Conservation (phyloP, 1,284 basidiomycete genomes). For the Pseudozyma sp. region DNA sequence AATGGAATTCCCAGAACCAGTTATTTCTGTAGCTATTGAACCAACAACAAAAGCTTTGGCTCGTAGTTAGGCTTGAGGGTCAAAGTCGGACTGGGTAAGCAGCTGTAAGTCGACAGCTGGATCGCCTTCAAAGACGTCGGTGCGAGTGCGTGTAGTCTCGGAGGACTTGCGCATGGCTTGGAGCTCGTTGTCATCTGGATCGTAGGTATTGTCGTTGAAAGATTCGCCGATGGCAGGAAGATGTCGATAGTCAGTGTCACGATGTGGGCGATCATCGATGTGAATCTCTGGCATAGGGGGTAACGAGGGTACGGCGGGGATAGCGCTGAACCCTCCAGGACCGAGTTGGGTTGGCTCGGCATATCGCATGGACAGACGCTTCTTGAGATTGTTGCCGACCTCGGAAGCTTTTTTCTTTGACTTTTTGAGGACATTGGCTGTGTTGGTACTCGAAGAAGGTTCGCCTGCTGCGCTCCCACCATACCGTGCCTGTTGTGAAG, state of each 20-base stretch:
- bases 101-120: constrained; percentile 58
- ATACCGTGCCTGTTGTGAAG: constrained; percentile 8
- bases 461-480: background rate
- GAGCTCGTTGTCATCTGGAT: constrained; percentile 33
- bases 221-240: constrained; percentile 39
- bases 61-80: constrained; percentile 61
- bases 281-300: constrained; percentile 41
- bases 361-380: constrained; percentile 67
- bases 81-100: constrained; percentile 60
- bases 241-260: constrained; percentile 5
- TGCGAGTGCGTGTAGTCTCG: constrained; percentile 20
- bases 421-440: constrained; percentile 36
- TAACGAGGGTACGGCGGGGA: constrained; percentile 42
- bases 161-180: constrained; percentile 30
- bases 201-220: constrained; percentile 34
- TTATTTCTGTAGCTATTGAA: too few species aligned
- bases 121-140: constrained; percentile 42
- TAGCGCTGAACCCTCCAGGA: constrained; percentile 52
- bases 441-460: constrained; percentile 3
- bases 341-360: constrained; percentile 60
- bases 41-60: too few species aligned
- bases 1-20: too few species aligned
- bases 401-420: constrained; percentile 54
- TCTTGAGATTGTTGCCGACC: constrained; percentile 66
- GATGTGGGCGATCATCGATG: constrained; percentile 30